Evolutionary conservation across 1,284 basidiomycete genomes (phyloP), one percentile per base, ranked within the genome.

Genomic region (Ganoderma lingzhi): DNA sequence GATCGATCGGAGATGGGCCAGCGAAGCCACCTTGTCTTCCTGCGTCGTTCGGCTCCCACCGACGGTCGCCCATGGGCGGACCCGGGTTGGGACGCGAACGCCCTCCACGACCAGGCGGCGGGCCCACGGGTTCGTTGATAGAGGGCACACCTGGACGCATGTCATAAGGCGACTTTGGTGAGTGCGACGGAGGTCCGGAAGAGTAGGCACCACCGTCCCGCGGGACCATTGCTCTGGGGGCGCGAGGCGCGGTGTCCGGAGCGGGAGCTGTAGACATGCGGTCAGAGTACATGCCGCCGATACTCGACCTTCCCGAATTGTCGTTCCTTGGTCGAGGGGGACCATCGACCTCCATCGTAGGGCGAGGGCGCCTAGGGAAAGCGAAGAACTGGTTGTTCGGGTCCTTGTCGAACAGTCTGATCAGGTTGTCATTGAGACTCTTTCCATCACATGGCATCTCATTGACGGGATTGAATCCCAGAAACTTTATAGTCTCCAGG

Each of bases 151-250:
- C 12, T 6, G 56, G 15, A n/a, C 69, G 70, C 10, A 68, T 35
- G 28, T 59, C 39, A 58, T 62, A 72, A 30, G 64, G 55, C 23
- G 64, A 51, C 30, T 66, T 42, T 6, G 64, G 61, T 30, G 63
- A 59, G n/a, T 59, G 23, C 3, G 63, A 51, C 28, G 68, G 23
- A 23, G 64, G 32, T 2, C 30, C 37, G 8, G 61, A 30, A 6
- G 62, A 6, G 39, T 70, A 73, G 19, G 63, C 17, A 30, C 58
- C 15, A 39, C 51, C 64, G 32, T 66, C 71, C 23, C 68, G 70
- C 14, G 71, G 75, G 6, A 80, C 68, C 83, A 84, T 84, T 0
- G 84, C 84, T 45, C 82, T 75, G 10, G 83, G 82, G 48, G 81
- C 82, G 42, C 79, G 82, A 12, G 78, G 75, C 19, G 73, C 74